Evolutionary conservation across 2,329 filamentous ascomycete genomes (phyloP).

Genomic region (Verticillium nubilum): DNA sequence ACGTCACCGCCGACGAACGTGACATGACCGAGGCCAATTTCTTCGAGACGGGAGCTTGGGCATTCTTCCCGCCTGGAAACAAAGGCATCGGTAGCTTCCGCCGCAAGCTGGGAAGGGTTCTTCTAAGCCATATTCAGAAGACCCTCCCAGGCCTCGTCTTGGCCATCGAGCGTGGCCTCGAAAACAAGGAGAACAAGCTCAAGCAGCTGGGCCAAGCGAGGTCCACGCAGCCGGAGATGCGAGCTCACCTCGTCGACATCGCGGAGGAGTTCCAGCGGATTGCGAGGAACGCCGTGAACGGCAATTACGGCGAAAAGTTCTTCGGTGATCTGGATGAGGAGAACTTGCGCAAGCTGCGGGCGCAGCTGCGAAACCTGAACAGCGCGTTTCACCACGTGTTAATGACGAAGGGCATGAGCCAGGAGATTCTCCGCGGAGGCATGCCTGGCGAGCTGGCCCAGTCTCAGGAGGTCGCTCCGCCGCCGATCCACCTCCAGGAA

Average conservation of each 20-base stretch:
- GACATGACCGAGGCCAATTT: conserved; percentile 11
- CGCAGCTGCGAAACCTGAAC: conserved; percentile 18
- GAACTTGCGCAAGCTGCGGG: conserved; percentile 16
- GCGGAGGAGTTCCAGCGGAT: conserved; percentile 19
- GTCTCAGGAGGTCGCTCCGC: background rate
- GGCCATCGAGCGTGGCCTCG: conserved; percentile 21
- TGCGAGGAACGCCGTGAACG: conserved; percentile 19
- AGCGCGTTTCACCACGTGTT: conserved; percentile 16
- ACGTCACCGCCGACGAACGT: conserved; percentile 6
- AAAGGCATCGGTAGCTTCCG: conserved; percentile 15
- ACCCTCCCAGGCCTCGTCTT: conserved; percentile 23
- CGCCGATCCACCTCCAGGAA: background rate
- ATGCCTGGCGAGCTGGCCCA: background rate
- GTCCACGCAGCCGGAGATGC: conserved; percentile 15
- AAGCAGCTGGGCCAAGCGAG: conserved; percentile 17
- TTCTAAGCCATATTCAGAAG: conserved; percentile 22
- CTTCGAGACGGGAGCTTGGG: conserved; percentile 12
- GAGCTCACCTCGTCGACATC: conserved; percentile 16
- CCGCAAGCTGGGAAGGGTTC: conserved; percentile 19
- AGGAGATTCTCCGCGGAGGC: background rate
- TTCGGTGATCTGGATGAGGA: conserved; percentile 17
- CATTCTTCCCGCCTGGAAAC: conserved; percentile 12
- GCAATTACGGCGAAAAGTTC: conserved; percentile 23
- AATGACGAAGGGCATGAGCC: conserved; percentile 13
- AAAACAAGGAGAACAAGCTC: conserved; percentile 15